phyloP scores from a whole-genome alignment of 2,329 filamentous ascomycete species.

The Purpureocillium lavendulum region DNA sequence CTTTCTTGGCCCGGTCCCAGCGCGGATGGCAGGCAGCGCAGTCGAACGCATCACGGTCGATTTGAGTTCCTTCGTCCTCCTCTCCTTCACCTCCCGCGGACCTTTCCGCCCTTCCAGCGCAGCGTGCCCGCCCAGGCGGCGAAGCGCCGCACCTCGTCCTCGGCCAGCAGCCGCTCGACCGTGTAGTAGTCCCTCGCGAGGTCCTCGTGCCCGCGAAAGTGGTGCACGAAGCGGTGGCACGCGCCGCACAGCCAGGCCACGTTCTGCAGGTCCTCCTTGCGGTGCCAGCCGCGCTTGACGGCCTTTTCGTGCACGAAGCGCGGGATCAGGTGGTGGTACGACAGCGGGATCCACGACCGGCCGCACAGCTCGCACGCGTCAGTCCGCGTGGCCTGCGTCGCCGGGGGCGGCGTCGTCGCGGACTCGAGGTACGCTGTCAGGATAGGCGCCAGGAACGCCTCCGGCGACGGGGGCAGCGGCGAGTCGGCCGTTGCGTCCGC shows the following conservation, averaged over 20 bases:
- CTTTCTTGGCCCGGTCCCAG: no score
- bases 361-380: constrained; percentile 68
- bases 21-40: no score
- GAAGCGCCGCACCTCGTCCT: constrained; percentile 65
- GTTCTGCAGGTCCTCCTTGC: constrained; percentile 63
- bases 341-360: constrained; percentile 65
- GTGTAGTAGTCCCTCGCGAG: constrained; percentile 66
- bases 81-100: not conserved
- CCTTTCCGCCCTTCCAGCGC: constrained; percentile 56
- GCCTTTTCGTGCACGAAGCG: constrained; percentile 67
- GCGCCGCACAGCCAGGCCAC: constrained; percentile 82
- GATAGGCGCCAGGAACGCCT: constrained; percentile 54
- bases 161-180: constrained; percentile 59
- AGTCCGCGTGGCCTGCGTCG: constrained; percentile 48
- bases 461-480: constrained; percentile 26
- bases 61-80: no score
- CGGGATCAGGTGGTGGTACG: constrained; percentile 85
- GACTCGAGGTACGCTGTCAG: constrained; percentile 53
- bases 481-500: constrained; percentile 23
- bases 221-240: constrained; percentile 77
- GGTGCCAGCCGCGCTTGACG: constrained; percentile 71
- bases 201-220: constrained; percentile 67
- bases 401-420: constrained; percentile 53
- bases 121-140: constrained; percentile 64
- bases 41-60: no score